These are phyloP conservation scores for Marasmius fiardii DNA, from an alignment of 1,284 basidiomycete species.

Conservation along the genomic window DNA sequence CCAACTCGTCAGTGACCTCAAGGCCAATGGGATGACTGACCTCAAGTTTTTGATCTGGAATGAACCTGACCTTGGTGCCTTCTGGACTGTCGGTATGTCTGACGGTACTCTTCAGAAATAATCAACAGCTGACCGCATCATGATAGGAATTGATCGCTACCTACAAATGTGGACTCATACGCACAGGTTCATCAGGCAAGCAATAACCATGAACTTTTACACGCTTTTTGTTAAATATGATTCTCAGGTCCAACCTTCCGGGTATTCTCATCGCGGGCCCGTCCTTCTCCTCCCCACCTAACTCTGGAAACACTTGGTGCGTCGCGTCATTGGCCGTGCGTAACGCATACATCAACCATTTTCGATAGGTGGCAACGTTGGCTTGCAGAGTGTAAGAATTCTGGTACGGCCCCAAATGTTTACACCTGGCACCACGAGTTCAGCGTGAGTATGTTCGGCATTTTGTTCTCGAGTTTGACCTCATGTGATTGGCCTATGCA, in stretches of 20 bases:
- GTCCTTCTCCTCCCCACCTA: slow-evolving; percentile 11
- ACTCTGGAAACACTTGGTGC: slow-evolving; percentile 14
- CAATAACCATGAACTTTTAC: background rate
- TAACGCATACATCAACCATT: background rate
- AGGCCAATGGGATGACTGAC: slow-evolving; percentile 20
- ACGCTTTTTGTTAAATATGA: background rate
- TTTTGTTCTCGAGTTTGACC: background rate
- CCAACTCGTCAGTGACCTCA: slow-evolving; percentile 17
- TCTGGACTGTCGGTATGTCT: slow-evolving; percentile 18
- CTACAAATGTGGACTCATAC: slow-evolving; percentile 17
- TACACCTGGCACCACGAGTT: slow-evolving; percentile 20
- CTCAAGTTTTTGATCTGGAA: slow-evolving; percentile 21
- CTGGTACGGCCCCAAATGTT: slow-evolving; percentile 17
- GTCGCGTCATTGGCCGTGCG: background rate
- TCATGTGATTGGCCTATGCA: background rate
- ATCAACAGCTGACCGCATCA: background rate
- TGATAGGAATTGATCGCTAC: slow-evolving; percentile 16
- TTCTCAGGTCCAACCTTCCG: slow-evolving; percentile 11
- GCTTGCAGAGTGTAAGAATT: slow-evolving; percentile 13
- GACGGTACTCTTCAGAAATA: background rate
- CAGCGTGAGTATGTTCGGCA: slow-evolving; percentile 9
- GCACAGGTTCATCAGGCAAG: slow-evolving; percentile 14
- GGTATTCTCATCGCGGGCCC: slow-evolving; percentile 18
- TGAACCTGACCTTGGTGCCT: slow-evolving; percentile 17
- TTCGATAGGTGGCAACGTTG: slow-evolving; percentile 18